Percentiles rank a stretch among this genome's conserved stretches.
These are phyloP conservation scores for Luzula sylvatica DNA, from an alignment of 176 grass and related monocot species.

Conservation along the genomic window DNA sequence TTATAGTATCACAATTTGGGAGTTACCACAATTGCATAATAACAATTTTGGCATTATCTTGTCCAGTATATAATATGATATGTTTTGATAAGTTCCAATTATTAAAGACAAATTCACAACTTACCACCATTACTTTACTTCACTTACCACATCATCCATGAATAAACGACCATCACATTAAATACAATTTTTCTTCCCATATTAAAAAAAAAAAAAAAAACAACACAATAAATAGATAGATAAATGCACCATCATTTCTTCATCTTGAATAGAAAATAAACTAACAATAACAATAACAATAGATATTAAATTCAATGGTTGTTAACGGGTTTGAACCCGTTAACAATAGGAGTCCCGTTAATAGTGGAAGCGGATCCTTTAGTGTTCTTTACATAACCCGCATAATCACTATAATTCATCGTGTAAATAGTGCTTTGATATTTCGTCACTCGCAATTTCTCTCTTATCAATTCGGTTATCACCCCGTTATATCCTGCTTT, in stretches of 20 bases:
- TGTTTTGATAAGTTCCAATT: slow-evolving; percentile 1
- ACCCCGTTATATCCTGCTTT: slow-evolving; percentile 77
- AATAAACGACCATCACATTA: not conserved
- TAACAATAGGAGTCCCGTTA: slow-evolving; percentile 28
- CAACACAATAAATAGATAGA: slow-evolving; percentile 22
- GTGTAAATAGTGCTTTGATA: slow-evolving; percentile 91
- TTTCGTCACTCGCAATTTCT: slow-evolving; percentile 65
- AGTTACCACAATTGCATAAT: too few relatives aligned
- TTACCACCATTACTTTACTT: too few relatives aligned
- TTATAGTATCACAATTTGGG: too few relatives aligned
- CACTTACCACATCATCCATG: too few relatives aligned
- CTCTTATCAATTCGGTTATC: slow-evolving; percentile 61
- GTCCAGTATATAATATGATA: too few relatives aligned
- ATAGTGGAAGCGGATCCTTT: slow-evolving; percentile 39
- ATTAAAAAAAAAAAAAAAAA: not conserved
- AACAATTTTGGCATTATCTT: too few relatives aligned
- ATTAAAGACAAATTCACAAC: not conserved
- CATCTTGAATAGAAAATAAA: slow-evolving; percentile 9
- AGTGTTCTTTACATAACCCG: slow-evolving; percentile 58
- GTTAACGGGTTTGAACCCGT: slow-evolving; percentile 43
- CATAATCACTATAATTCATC: slow-evolving; percentile 79
- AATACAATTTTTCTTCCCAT: not conserved
- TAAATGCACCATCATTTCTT: slow-evolving; percentile 21
- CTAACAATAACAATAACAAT: too few relatives aligned
- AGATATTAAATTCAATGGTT: slow-evolving; percentile 73